Percentiles rank a stretch among this genome's conserved stretches.
phyloP scores from a whole-genome alignment of 2,329 filamentous ascomycete genomes.

The Neonectria faginata region DNA sequence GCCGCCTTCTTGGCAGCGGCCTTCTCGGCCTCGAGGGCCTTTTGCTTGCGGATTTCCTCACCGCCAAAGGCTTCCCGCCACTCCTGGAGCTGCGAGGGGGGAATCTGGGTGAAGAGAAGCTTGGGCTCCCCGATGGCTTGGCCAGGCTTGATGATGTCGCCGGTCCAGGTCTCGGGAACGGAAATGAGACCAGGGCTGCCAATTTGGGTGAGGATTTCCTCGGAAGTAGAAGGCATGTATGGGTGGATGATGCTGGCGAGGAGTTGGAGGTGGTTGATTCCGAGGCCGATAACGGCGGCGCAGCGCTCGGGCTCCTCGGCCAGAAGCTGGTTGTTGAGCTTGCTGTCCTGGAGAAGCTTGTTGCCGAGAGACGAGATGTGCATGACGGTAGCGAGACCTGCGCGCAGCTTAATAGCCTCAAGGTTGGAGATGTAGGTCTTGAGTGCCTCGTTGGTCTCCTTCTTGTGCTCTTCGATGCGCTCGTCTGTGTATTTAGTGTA shows the following conservation, averaged over 20 bases:
- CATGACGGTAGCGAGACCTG: constrained; percentile 73
- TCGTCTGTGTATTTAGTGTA: constrained; percentile 67
- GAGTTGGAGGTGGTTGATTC: constrained; percentile 85
- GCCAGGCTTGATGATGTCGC: constrained; percentile 72
- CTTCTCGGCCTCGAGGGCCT: constrained; percentile 66
- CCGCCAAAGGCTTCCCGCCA: constrained; percentile 83
- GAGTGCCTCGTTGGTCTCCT: constrained; percentile 75
- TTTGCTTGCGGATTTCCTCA: constrained; percentile 75
- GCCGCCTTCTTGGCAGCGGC: constrained; percentile 63
- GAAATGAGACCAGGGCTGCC: constrained; percentile 61
- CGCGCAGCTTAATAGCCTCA: constrained; percentile 77
- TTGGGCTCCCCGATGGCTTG: constrained; percentile 85
- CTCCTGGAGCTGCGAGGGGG: constrained; percentile 82
- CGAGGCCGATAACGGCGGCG: constrained; percentile 76
- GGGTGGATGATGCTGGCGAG: constrained; percentile 82
- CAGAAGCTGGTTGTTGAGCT: constrained; percentile 66
- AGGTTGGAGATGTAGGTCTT: constrained; percentile 74
- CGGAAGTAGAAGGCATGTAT: constrained; percentile 85
- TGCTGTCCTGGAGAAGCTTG: constrained; percentile 64
- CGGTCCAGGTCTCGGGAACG: constrained; percentile 76
- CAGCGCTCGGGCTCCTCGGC: constrained; percentile 66
- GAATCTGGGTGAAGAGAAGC: constrained; percentile 86
- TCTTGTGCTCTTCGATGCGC: constrained; percentile 64
- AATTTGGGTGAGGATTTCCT: constrained; percentile 82
- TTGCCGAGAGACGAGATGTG: constrained; percentile 71